A percentile compares a stretch with the other conserved stretches of the same genome.
Evolutionary conservation across 169 alveolate genomes (phyloP).

Genomic region (Perkinsus olseni): DNA sequence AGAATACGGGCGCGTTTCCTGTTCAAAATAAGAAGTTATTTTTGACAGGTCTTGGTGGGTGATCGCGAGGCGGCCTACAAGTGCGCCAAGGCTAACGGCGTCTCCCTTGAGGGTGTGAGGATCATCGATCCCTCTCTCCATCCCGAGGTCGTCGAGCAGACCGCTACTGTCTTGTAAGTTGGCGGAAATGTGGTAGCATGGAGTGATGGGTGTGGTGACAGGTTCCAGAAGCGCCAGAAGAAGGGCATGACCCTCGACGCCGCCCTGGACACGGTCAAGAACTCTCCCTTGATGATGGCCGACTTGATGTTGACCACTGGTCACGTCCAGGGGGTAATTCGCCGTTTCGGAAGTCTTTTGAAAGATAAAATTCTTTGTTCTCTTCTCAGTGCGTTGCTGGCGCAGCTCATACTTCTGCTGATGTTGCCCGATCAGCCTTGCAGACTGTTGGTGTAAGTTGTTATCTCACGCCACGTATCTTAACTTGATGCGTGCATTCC

Average conservation of each 20-base stretch:
- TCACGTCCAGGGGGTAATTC: neutral
- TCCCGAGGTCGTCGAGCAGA: neutral
- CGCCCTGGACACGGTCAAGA: neutral
- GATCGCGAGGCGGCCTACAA: conserved; percentile 1
- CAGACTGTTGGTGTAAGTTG: neutral
- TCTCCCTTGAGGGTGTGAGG: neutral
- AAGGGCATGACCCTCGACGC: neutral
- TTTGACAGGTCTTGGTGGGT: neutral
- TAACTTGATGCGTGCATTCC: too few species aligned
- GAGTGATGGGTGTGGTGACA: neutral
- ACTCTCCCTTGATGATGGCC: neutral
- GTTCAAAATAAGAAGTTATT: too few species aligned
- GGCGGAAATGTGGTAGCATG: neutral
- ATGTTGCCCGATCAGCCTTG: neutral
- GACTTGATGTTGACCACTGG: neutral
- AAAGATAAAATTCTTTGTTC: neutral
- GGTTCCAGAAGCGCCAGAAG: neutral
- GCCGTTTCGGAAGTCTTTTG: neutral
- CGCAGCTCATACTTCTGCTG: neutral
- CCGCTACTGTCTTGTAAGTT: neutral
- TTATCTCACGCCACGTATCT: neutral
- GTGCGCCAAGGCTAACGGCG: neutral
- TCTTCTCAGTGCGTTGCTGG: neutral
- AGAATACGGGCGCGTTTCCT: too few species aligned
- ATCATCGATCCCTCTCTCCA: neutral